Percentiles rank a stretch among this genome's conserved stretches.
Conservation (phyloP, 2,329 filamentous ascomycete species). For the Botryotinia globosa region DNA sequence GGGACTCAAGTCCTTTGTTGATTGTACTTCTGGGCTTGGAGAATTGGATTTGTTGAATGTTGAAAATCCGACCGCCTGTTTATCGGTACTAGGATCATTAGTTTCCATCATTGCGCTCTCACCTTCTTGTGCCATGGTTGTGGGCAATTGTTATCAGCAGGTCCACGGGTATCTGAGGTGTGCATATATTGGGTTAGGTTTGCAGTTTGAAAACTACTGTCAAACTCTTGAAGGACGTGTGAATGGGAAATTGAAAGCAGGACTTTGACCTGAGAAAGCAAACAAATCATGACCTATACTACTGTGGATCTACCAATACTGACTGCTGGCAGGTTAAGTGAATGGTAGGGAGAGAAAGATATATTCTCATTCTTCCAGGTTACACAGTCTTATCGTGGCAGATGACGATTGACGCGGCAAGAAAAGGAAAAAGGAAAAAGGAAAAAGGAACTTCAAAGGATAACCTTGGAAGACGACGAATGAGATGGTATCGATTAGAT, state of each 20-base stretch:
- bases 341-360: not conserved
- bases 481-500: not conserved
- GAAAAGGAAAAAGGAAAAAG: too few species aligned
- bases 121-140: slow-evolving; percentile 22
- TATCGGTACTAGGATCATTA: slow-evolving; percentile 30
- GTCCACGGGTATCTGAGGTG: not conserved
- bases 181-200: not conserved
- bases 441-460: not conserved
- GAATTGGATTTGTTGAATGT: slow-evolving; percentile 17
- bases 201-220: not conserved
- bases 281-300: not conserved
- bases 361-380: not conserved
- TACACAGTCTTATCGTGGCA: slow-evolving; percentile 1
- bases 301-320: not conserved
- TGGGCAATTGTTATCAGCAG: not conserved
- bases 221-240: too few species aligned
- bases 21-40: not conserved
- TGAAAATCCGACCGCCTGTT: slow-evolving; percentile 19
- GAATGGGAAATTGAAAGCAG: not conserved
- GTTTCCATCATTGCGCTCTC: slow-evolving; percentile 22
- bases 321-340: not conserved
- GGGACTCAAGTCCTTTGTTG: slow-evolving; percentile 2
- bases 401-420: not conserved
- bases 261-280: not conserved
- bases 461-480: slow-evolving; percentile 13